Evolutionary conservation across 768 basidiomycete genomes (phyloP).

Genomic region (Lactifluus pinguis): DNA sequence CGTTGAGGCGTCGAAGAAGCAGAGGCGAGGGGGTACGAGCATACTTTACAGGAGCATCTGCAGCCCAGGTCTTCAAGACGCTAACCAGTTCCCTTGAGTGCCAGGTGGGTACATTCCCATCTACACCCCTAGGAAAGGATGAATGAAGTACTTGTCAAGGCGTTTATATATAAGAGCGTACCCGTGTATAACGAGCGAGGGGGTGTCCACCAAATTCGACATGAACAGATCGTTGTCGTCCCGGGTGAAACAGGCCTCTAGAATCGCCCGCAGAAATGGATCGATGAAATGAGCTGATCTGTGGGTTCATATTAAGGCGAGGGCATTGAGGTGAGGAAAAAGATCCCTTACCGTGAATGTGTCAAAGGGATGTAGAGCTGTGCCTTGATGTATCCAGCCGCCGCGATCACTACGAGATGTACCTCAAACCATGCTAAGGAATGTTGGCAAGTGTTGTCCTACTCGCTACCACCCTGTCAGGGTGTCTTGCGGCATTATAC

Average conservation of each 20-base stretch:
- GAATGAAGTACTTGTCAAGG: not conserved
- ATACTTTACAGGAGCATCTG: constrained; percentile 44
- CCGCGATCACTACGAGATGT: constrained; percentile 49
- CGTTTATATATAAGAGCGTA: constrained; percentile 25
- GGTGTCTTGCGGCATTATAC: constrained; percentile 68
- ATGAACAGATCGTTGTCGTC: constrained; percentile 87
- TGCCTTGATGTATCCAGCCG: constrained; percentile 79
- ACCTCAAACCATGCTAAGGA: not conserved
- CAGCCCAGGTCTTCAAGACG: constrained; percentile 49
- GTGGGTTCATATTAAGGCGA: not conserved
- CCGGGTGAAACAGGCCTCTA: constrained; percentile 65
- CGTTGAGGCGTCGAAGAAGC: not conserved
- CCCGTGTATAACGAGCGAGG: constrained; percentile 76
- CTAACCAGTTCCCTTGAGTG: constrained; percentile 63
- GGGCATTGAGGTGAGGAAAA: not conserved
- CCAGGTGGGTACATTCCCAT: constrained; percentile 84
- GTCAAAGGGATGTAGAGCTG: constrained; percentile 75
- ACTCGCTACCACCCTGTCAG: constrained; percentile 66
- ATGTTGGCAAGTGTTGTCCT: constrained; percentile 17
- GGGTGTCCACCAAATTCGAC: constrained; percentile 62
- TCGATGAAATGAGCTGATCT: constrained; percentile 74
- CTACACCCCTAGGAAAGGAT: constrained; percentile 43
- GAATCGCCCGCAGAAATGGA: constrained; percentile 58
- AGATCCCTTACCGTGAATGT: constrained; percentile 42
- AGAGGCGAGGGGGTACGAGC: constrained; percentile 17